A percentile compares a stretch with the other conserved stretches of the same genome.
These are phyloP conservation scores for Phyllosticta citribraziliensis DNA, from an alignment of 2,329 filamentous ascomycete species.

Conservation along the genomic window DNA sequence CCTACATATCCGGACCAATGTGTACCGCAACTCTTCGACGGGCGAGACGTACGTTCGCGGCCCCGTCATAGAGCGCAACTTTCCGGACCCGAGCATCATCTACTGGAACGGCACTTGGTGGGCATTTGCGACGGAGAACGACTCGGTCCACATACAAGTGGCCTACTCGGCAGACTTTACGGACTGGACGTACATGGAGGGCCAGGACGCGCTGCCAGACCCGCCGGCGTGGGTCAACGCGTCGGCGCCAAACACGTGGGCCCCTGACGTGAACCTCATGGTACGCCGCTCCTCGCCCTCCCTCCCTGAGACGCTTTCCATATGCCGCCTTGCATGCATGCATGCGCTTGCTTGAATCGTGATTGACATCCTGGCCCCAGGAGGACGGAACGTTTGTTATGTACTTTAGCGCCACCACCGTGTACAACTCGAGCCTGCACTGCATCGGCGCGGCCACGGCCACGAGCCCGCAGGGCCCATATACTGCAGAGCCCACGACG, in stretches of 20 bases:
- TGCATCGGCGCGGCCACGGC: slow-evolving; percentile 51
- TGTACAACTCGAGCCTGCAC: slow-evolving; percentile 32
- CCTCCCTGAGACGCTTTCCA: not conserved
- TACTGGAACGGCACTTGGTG: slow-evolving; percentile 4
- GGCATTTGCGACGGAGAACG: slow-evolving; percentile 9
- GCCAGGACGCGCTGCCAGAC: slow-evolving; percentile 8
- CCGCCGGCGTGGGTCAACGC: slow-evolving; percentile 11
- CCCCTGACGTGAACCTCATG: slow-evolving; percentile 19
- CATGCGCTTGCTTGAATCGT: not conserved
- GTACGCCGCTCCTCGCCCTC: not conserved
- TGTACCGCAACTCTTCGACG: not conserved
- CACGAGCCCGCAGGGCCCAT: slow-evolving; percentile 42
- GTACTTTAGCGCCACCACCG: slow-evolving; percentile 49
- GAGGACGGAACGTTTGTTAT: slow-evolving; percentile 41
- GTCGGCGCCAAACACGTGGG: slow-evolving; percentile 19
- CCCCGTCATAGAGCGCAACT: slow-evolving; percentile 2
- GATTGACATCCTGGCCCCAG: not conserved
- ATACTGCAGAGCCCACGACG: slow-evolving; percentile 37
- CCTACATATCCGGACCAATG: not conserved
- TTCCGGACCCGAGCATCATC: slow-evolving; percentile 5
- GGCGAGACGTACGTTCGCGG: slow-evolving; percentile 5
- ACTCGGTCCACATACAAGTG: slow-evolving; percentile 6
- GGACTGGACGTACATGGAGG: slow-evolving; percentile 5
- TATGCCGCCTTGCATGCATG: not conserved
- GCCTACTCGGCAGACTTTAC: slow-evolving; percentile 8